Conservation (phyloP, 1,139 yeast genomes). For the Protomyces inundatus region DNA sequence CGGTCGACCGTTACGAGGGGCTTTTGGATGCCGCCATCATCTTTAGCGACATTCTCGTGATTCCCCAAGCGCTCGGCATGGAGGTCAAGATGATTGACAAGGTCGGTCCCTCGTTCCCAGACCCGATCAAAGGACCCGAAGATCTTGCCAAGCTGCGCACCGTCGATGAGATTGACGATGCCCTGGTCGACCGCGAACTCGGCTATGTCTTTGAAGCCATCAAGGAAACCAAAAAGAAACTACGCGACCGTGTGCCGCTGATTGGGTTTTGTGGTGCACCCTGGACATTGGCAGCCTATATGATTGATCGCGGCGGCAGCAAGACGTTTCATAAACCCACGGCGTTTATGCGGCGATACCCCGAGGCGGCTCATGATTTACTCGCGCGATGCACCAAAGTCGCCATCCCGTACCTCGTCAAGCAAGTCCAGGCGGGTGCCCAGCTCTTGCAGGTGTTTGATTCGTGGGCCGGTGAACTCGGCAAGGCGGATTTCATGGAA, state of each 20-base stretch:
- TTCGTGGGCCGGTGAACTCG: slow-evolving; percentile 96
- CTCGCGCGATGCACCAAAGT: slow-evolving; percentile 79
- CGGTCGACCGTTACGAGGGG: slow-evolving; percentile 82
- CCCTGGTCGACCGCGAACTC: slow-evolving; percentile 56
- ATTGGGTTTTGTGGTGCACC: slow-evolving; percentile 97
- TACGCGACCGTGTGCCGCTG: slow-evolving; percentile 86
- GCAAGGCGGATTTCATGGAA: slow-evolving; percentile 79
- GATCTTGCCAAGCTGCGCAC: slow-evolving; percentile 56
- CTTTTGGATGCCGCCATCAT: slow-evolving; percentile 94
- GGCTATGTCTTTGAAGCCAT: slow-evolving; percentile 95
- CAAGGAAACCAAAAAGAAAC: slow-evolving; percentile 73
- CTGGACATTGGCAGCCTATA: slow-evolving; percentile 92
- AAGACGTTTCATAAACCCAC: slow-evolving; percentile 85
- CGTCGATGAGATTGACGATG: slow-evolving; percentile 46
- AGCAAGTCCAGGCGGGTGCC: slow-evolving; percentile 95
- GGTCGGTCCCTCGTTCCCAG: slow-evolving; percentile 88
- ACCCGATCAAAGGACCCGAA: slow-evolving; percentile 70
- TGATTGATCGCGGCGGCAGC: slow-evolving; percentile 97
- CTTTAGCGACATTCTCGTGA: slow-evolving; percentile 88
- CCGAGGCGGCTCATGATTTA: slow-evolving; percentile 64
- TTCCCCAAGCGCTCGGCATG: slow-evolving; percentile 99
- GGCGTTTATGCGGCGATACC: slow-evolving; percentile 81
- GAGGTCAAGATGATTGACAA: slow-evolving; percentile 90
- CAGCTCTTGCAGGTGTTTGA: slow-evolving; percentile 95
- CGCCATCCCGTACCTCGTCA: slow-evolving; percentile 86